phyloP scores from a whole-genome alignment of 805 yeast species.

The Zygoascus flipseniorum region DNA sequence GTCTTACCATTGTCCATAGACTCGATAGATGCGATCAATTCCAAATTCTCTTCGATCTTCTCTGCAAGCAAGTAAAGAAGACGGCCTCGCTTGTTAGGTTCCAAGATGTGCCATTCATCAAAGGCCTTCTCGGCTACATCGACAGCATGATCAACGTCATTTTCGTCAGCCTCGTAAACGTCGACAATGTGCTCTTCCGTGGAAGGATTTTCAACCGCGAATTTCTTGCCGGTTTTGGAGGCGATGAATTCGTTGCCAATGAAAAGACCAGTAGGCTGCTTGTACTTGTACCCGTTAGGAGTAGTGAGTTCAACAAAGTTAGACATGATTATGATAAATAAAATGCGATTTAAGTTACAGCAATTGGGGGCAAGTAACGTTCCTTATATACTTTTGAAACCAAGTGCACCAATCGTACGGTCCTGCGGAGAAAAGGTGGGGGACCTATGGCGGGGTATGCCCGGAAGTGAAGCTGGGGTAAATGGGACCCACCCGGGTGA shows the following conservation, averaged over 20 bases:
- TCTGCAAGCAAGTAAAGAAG: conserved; percentile 68
- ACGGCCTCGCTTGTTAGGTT: conserved; percentile 59
- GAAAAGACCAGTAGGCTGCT: conserved; percentile 84
- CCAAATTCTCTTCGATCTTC: conserved; percentile 62
- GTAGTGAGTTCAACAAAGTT: conserved; percentile 34
- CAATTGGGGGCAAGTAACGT: neutral
- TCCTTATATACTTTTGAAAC: neutral
- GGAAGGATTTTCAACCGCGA: conserved; percentile 36
- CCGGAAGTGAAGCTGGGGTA: neutral
- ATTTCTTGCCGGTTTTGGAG: conserved; percentile 47
- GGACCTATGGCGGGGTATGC: neutral
- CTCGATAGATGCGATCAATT: conserved; percentile 72
- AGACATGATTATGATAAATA: neutral
- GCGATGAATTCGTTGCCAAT: conserved; percentile 74
- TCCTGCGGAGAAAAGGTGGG: neutral
- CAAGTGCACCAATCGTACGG: neutral
- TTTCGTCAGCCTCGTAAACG: conserved; percentile 65
- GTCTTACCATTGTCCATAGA: conserved; percentile 91
- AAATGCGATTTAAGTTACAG: neutral
- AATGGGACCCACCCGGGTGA: no score
- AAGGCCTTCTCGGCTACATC: conserved; percentile 76
- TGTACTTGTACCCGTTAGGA: conserved; percentile 58
- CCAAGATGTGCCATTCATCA: conserved; percentile 58
- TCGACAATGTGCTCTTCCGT: conserved; percentile 51
- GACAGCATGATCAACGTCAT: conserved; percentile 74